Percentiles rank a stretch among this genome's conserved stretches.
Evolutionary conservation across 1,139 yeast genomes (phyloP).

Genomic region (Spathaspora jeffriesii): DNA sequence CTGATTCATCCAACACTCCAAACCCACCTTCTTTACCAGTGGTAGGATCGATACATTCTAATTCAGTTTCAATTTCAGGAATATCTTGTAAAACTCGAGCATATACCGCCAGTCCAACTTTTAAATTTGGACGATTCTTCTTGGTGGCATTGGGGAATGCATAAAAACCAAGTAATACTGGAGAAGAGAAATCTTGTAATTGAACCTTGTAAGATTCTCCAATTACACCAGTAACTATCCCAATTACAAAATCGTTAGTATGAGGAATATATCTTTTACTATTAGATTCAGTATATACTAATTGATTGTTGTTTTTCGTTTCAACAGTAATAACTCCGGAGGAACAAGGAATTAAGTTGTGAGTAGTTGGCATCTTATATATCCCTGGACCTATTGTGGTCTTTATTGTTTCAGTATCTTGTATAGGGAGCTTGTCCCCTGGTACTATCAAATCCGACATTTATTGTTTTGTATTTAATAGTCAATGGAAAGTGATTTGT

Average conservation of each 20-base stretch:
- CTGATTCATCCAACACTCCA: constrained; percentile 75
- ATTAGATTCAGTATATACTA: constrained; percentile 45
- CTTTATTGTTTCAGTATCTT: constrained; percentile 18
- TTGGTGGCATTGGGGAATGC: constrained; percentile 96
- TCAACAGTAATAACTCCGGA: constrained; percentile 36
- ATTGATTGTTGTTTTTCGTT: constrained; percentile 28
- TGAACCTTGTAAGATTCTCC: constrained; percentile 78
- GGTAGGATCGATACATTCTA: constrained; percentile 79
- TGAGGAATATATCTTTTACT: constrained; percentile 77
- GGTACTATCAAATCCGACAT: constrained; percentile 28
- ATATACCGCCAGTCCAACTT: constrained; percentile 76
- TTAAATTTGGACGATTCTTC: constrained; percentile 84
- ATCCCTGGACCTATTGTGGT: constrained; percentile 47
- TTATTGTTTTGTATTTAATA: constrained; percentile 4
- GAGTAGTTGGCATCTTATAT: constrained; percentile 36
- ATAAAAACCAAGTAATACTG: constrained; percentile 72
- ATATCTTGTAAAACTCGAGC: constrained; percentile 67
- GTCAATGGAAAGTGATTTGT: background rate
- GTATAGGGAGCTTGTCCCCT: constrained; percentile 36
- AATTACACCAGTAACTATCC: constrained; percentile 67
- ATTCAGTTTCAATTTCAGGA: constrained; percentile 76
- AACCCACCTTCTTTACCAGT: constrained; percentile 93
- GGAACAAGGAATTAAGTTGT: constrained; percentile 35
- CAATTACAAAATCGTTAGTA: constrained; percentile 78
- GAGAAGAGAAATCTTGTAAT: constrained; percentile 63